Percentiles rank a stretch among this genome's conserved stretches.
These are phyloP conservation scores for Mycena indigotica DNA, from an alignment of 768 basidiomycete species.

Conservation along the genomic window DNA sequence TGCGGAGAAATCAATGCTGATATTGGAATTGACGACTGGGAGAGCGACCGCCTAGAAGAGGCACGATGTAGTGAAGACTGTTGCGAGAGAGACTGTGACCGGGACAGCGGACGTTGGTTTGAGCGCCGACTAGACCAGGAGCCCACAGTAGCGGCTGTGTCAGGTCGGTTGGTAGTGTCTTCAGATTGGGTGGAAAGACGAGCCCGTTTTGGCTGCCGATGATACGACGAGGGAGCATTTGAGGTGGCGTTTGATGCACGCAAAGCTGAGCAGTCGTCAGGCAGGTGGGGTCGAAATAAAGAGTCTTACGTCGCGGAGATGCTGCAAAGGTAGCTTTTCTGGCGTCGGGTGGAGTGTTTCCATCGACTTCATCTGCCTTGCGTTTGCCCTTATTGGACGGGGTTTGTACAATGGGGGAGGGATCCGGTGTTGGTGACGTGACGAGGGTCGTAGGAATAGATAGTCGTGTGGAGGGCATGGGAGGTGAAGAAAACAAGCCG, in stretches of 20 bases:
- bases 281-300: background rate
- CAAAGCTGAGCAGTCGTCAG: conserved; percentile 8
- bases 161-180: conserved; percentile 3
- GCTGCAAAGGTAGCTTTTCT: conserved; percentile 22
- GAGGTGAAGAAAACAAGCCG: background rate
- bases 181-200: conserved; percentile 21
- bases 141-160: conserved; percentile 18
- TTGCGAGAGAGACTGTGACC: conserved; percentile 13
- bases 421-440: conserved; percentile 15
- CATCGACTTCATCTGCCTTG: conserved; percentile 22
- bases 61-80: conserved; percentile 20
- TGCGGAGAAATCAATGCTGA: conserved; percentile 48
- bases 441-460: conserved; percentile 15
- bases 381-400: conserved; percentile 20
- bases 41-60: conserved; percentile 19
- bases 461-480: conserved; percentile 1
- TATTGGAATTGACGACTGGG: conserved; percentile 22
- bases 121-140: conserved; percentile 21
- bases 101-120: conserved; percentile 1
- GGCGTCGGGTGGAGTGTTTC: conserved; percentile 19
- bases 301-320: conserved; percentile 16
- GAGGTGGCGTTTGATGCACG: conserved; percentile 21
- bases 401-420: conserved; percentile 9
- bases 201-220: conserved; percentile 22
- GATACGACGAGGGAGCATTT: conserved; percentile 21